Percentiles rank a stretch among this genome's conserved stretches.
These are phyloP conservation scores for Penicillium thymicola DNA, from an alignment of 2,329 filamentous ascomycete species.

Conservation along the genomic window DNA sequence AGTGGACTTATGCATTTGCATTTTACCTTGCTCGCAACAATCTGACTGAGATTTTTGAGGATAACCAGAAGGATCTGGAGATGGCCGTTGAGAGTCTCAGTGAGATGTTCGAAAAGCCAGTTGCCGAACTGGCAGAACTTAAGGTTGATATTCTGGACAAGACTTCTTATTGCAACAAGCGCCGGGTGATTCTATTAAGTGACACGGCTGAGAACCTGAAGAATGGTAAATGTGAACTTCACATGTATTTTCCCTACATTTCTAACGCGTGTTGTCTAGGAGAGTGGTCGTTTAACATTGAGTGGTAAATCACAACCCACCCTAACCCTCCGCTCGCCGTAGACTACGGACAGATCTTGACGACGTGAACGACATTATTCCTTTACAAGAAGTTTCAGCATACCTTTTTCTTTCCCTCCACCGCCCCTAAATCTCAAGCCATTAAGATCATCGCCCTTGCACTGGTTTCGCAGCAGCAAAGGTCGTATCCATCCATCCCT, in stretches of 20 bases:
- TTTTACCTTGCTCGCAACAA: constrained; percentile 98
- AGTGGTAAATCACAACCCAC: constrained; percentile 30
- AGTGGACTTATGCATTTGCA: constrained; percentile 99
- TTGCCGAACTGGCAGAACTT: constrained; percentile 75
- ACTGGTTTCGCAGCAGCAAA: not conserved
- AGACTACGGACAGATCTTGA: constrained; percentile 15
- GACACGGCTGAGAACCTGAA: constrained; percentile 92
- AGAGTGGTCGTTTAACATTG: constrained; percentile 47
- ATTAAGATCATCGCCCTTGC: not conserved
- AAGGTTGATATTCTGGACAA: constrained; percentile 99
- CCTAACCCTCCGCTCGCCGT: not conserved
- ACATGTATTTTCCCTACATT: not conserved
- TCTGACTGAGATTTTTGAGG: constrained; percentile 93
- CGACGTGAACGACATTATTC: constrained; percentile 21
- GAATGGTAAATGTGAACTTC: constrained; percentile 59
- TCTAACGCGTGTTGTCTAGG: constrained; percentile 25
- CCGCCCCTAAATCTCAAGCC: not conserved
- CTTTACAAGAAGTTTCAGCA: not conserved
- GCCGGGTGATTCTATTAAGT: constrained; percentile 81
- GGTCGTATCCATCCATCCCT: not conserved
- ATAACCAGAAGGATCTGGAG: constrained; percentile 97
- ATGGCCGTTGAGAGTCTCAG: constrained; percentile 94
- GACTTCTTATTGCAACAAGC: constrained; percentile 92
- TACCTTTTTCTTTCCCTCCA: not conserved
- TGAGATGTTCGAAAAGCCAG: constrained; percentile 99